phyloP scores from a whole-genome alignment of 495 filamentous ascomycete species.

The Podospora australis region DNA sequence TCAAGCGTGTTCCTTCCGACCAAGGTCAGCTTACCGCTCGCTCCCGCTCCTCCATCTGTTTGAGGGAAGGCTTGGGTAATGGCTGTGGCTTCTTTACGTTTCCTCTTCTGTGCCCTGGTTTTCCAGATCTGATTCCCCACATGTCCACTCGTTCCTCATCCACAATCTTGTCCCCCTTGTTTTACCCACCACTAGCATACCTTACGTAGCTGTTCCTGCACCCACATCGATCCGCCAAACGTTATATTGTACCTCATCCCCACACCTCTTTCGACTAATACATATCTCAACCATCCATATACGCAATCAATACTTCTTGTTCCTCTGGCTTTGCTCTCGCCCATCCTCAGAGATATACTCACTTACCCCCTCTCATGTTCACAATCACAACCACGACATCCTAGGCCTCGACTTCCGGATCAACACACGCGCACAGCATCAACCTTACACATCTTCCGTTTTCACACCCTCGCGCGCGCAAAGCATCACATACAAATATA shows the following conservation, averaged over 20 bases:
- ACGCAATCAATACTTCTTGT: too few relatives aligned
- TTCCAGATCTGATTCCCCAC: constrained; percentile 5
- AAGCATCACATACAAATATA: not conserved
- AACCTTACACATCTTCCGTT: not conserved
- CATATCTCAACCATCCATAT: too few relatives aligned
- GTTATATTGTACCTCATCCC: constrained; percentile 22
- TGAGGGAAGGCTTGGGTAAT: constrained; percentile 15
- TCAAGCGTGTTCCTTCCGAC: constrained; percentile 3
- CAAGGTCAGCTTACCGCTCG: constrained; percentile 18
- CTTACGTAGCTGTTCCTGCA: constrained; percentile 17
- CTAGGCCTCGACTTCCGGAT: too few relatives aligned
- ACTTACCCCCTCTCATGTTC: constrained; percentile 3
- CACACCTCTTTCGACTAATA: constrained; percentile 14
- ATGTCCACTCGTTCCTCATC: constrained; percentile 7
- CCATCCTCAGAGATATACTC: constrained; percentile 6
- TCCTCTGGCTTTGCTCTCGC: not conserved
- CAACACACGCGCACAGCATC: not conserved
- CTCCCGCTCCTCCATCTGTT: constrained; percentile 7
- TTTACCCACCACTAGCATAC: constrained; percentile 12
- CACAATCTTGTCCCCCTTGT: constrained; percentile 8
- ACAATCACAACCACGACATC: constrained; percentile 7
- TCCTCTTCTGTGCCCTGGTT: constrained; percentile 9
- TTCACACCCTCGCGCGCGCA: not conserved
- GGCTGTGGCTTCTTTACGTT: constrained; percentile 16
- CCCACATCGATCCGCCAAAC: constrained; percentile 14